Evolutionary conservation across 2,329 filamentous ascomycete genomes (phyloP), one percentile per base, ranked within the genome.

Genomic region (Hypoxylon sp.): DNA sequence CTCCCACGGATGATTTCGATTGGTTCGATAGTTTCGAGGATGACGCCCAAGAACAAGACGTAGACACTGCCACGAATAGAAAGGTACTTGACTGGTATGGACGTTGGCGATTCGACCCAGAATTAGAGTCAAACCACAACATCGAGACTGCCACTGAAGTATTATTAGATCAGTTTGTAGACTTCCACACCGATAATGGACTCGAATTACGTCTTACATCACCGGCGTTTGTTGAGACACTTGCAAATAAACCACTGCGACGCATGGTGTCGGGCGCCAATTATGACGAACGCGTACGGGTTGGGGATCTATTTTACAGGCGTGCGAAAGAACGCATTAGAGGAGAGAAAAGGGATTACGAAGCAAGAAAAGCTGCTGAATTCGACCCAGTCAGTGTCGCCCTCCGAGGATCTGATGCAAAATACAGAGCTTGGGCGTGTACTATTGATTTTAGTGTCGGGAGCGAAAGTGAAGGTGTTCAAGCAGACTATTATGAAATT

Each of bases 21-120:
- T 69, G 51, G 53, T 50, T 51, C 21, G 19, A 57, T 28, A 69
- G 65, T 28, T 45, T 68, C 6, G 65, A 73, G 5, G 28, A 53
- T 2, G 2, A 2, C 1, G 21, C 28, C 6, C 23, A 23, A 23
- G 7, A n/a, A 28, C 3, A 49, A 3, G 11, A 14, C 6, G 4
- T 23, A 25, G 21, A 14, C 1, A 5, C 25, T 9, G 38, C 38
- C 17, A n/a, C 11, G 11, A 49, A 49, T 49, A 5, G 11, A 2
- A 1, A 28, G 2, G 17, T 19, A 43, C 17, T 43, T 9, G 9
- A 25, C 23, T 56, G 34, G 53, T 1, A 5, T 11, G n/a, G n/a
- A 23, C 2, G 17, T n/a, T 56, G 46, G 10, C 1, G 6, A 34
- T 56, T 28, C 14, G 25, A 30, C 21, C 5, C 14, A 7, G 28